A percentile compares a stretch with the other conserved stretches of the same genome.
phyloP scores from a whole-genome alignment of 176 grass and related monocot genomes.

The Raddia distichophylla region DNA sequence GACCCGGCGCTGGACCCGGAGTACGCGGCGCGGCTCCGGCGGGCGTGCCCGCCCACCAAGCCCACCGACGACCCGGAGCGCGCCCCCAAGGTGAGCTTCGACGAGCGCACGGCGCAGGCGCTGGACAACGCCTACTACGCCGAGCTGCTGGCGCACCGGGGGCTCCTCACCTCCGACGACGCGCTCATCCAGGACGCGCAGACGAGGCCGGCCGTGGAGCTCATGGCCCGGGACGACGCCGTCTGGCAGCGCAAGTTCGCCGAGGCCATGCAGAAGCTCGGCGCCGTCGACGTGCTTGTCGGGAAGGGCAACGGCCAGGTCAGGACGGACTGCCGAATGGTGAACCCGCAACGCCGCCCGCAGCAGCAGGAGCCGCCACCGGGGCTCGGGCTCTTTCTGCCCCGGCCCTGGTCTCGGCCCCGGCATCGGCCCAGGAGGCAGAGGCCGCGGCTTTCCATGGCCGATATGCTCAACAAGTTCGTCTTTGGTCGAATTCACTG shows the following conservation, averaged over 20 bases:
- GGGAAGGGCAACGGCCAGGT: constrained; percentile 31
- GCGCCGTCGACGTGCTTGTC: constrained; percentile 49
- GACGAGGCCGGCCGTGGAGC: constrained; percentile 35
- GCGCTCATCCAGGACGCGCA: constrained; percentile 35
- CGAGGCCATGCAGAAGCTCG: constrained; percentile 53
- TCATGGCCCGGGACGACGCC: constrained; percentile 16
- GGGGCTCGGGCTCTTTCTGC: no score
- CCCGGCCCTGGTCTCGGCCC: no score
- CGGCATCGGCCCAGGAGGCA: no score
- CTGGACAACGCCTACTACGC: constrained; percentile 61
- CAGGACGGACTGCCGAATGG: constrained; percentile 30
- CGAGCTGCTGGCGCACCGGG: constrained; percentile 39
- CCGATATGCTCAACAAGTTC: no score
- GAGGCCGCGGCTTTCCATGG: no score
- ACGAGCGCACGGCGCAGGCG: constrained; percentile 8
- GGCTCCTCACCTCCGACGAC: constrained; percentile 58
- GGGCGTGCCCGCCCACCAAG: constrained; percentile 22
- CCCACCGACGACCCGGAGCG: constrained; percentile 21
- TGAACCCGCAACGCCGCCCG: constrained; percentile 7
- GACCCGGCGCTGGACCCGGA: constrained; percentile 41
- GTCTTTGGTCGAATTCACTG: no score
- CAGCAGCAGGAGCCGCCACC: no score
- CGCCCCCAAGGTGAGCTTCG: constrained; percentile 55
- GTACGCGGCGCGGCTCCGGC: constrained; percentile 18
- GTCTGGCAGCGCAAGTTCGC: constrained; percentile 55